Conservation (phyloP, 306 rosid genomes). For the Herpetospermum pedunculosum region DNA sequence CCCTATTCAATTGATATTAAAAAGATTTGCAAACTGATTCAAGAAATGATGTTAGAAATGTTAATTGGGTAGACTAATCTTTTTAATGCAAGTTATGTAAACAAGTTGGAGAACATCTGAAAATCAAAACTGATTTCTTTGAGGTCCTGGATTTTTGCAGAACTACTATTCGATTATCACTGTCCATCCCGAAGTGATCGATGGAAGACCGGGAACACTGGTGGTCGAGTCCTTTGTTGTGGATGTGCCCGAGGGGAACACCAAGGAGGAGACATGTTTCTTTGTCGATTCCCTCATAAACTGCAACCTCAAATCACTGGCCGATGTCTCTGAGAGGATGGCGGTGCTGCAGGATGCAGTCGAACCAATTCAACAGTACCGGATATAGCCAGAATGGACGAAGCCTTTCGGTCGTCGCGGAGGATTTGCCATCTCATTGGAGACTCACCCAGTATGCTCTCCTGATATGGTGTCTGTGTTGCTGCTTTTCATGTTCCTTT, state of each 20-base stretch:
- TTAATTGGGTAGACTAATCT: too few relatives aligned
- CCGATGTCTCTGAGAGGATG: constrained; percentile 12
- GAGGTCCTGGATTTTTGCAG: background rate
- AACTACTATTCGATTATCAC: constrained; percentile 13
- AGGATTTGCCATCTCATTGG: constrained; percentile 5
- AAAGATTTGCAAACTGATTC: background rate
- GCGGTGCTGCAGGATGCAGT: background rate
- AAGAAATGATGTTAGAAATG: background rate
- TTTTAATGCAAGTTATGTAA: background rate
- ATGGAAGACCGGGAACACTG: constrained; percentile 13
- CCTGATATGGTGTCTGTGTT: background rate
- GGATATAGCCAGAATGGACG: background rate
- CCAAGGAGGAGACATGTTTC: constrained; percentile 15
- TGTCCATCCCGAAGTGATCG: constrained; percentile 10
- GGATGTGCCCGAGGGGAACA: constrained; percentile 13
- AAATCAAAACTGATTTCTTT: background rate
- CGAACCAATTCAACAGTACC: background rate
- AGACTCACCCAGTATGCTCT: constrained; percentile 9
- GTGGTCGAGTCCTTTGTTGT: constrained; percentile 6
- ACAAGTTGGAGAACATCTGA: background rate
- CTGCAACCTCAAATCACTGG: constrained; percentile 14
- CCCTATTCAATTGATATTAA: background rate
- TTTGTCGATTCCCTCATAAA: constrained; percentile 10
- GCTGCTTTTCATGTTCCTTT: background rate
- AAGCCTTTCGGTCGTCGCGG: too few relatives aligned